Evolutionary conservation across 2,329 filamentous ascomycete genomes (phyloP).

Genomic region (Aureobasidium zeae): DNA sequence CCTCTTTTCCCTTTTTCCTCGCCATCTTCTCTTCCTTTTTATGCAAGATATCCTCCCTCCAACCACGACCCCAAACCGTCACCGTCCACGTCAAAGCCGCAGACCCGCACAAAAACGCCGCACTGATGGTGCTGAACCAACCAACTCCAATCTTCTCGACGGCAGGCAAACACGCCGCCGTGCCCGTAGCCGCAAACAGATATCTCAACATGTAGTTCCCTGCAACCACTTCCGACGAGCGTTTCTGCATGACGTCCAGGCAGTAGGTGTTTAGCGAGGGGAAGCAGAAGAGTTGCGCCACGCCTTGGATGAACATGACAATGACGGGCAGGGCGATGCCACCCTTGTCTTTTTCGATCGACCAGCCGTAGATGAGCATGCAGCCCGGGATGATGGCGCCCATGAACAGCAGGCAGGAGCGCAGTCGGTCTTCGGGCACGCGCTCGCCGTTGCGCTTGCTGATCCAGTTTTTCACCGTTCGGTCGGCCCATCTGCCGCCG

Average conservation of each 20-base stretch:
- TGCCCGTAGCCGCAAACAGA: slow-evolving; percentile 61
- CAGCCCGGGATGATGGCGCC: slow-evolving; percentile 49
- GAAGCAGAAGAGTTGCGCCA: slow-evolving; percentile 67
- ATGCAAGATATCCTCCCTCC: slow-evolving; percentile 21
- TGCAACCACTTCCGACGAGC: slow-evolving; percentile 59
- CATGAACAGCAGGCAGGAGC: slow-evolving; percentile 48
- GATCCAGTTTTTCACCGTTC: slow-evolving; percentile 56
- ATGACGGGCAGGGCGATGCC: slow-evolving; percentile 56
- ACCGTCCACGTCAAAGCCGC: slow-evolving; percentile 40
- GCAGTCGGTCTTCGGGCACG: slow-evolving; percentile 59
- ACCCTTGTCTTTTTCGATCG: slow-evolving; percentile 45
- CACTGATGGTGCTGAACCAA: slow-evolving; percentile 67
- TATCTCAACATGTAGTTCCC: slow-evolving; percentile 75
- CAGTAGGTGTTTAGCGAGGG: slow-evolving; percentile 72
- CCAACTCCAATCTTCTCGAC: slow-evolving; percentile 68
- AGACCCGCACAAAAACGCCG: slow-evolving; percentile 43
- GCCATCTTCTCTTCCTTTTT: slow-evolving; percentile 18
- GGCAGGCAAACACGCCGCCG: slow-evolving; percentile 63
- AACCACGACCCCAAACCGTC: slow-evolving; percentile 38
- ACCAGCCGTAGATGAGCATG: slow-evolving; percentile 63
- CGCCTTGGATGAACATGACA: slow-evolving; percentile 64
- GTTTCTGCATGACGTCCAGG: slow-evolving; percentile 67
- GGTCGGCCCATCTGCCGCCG: slow-evolving; percentile 63
- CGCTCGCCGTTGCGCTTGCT: slow-evolving; percentile 47
- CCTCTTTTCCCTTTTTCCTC: too few relatives aligned